Percentiles rank a stretch among this genome's conserved stretches.
Evolutionary conservation across 257 asterid species (phyloP).

Genomic region (Solanum chiquidenum): DNA sequence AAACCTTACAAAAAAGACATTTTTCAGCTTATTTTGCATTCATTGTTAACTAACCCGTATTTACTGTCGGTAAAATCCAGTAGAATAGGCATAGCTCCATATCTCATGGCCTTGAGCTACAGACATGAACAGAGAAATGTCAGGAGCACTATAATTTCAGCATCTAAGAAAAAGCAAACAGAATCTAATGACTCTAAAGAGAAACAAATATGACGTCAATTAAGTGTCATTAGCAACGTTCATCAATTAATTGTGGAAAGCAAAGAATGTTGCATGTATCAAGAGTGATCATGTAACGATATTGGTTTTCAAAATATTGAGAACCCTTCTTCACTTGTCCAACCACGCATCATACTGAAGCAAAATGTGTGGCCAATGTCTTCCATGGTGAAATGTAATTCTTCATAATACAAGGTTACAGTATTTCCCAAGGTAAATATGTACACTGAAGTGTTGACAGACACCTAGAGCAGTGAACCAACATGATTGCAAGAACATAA

Average conservation of each 20-base stretch:
- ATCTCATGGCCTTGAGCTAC: slow-evolving; percentile 65
- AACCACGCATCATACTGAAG: neutral
- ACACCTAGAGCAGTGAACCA: neutral
- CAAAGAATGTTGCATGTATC: neutral
- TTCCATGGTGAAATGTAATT: neutral
- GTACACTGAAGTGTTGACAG: neutral
- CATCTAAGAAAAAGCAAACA: neutral
- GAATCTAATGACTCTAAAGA: neutral
- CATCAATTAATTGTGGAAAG: neutral
- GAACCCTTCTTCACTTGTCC: neutral
- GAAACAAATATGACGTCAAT: neutral
- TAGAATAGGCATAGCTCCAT: slow-evolving; percentile 59
- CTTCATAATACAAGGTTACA: neutral
- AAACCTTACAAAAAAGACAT: neutral
- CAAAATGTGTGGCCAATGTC: neutral
- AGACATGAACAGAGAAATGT: neutral
- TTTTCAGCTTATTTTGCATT: neutral
- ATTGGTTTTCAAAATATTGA: neutral
- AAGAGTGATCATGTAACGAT: neutral
- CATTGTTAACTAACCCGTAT: slow-evolving; percentile 26
- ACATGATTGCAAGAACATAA: neutral
- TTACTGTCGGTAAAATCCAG: slow-evolving; percentile 21
- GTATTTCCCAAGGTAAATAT: neutral
- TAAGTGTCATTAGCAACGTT: neutral
- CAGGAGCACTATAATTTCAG: neutral